phyloP scores from a whole-genome alignment of 331 rosid genomes.

The Dryas integrifolia region DNA sequence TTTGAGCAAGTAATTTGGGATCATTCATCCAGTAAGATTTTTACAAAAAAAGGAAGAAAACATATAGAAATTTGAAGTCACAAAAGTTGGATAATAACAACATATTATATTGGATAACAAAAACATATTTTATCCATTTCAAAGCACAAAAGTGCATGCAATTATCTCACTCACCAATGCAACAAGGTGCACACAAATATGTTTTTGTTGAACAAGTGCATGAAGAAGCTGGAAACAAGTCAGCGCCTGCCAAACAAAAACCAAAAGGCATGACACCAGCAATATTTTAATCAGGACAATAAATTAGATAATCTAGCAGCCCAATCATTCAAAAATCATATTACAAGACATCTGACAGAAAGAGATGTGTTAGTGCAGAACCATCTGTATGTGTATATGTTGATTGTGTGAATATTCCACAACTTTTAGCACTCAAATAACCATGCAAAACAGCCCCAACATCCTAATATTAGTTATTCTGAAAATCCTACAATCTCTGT shows the following conservation, averaged over 20 bases:
- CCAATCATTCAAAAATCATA: background rate
- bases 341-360: no score
- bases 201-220: slow-evolving; percentile 81
- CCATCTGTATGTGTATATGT: no score
- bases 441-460: no score
- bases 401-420: no score
- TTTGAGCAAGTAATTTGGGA: background rate
- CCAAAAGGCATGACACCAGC: slow-evolving; percentile 1
- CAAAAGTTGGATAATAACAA: background rate
- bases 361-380: no score
- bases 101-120: background rate
- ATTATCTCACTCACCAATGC: slow-evolving; percentile 61
- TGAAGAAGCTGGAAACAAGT: slow-evolving; percentile 79
- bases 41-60: background rate
- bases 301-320: background rate
- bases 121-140: slow-evolving; percentile 6
- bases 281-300: slow-evolving; percentile 8
- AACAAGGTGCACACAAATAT: slow-evolving; percentile 77
- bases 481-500: no score
- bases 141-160: slow-evolving; percentile 11
- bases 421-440: no score
- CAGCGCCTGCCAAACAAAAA: slow-evolving; percentile 56
- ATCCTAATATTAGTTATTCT: no score
- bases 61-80: background rate
- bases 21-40: background rate